phyloP scores from a whole-genome alignment of 345 rosid species.

The Sisymbrium irio region DNA sequence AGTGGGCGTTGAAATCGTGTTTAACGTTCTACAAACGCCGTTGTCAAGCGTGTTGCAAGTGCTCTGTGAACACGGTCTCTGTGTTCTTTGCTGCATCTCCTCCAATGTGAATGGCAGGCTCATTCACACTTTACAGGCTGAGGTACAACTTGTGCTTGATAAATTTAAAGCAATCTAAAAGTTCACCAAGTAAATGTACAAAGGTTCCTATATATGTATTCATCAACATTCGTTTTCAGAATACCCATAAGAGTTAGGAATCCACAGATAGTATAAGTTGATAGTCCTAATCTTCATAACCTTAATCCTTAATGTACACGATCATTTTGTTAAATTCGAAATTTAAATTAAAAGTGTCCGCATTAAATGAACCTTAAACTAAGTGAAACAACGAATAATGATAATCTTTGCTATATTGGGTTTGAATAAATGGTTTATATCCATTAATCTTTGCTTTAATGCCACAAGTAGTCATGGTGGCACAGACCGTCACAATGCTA shows the following conservation, averaged over 20 bases:
- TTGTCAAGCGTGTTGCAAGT: constrained; percentile 34
- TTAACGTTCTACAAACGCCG: constrained; percentile 35
- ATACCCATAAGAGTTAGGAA: neutral
- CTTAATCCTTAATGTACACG: neutral
- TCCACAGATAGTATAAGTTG: neutral
- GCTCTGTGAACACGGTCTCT: constrained; percentile 17
- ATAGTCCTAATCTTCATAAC: neutral
- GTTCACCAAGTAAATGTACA: neutral
- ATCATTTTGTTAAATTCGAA: neutral
- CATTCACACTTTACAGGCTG: constrained; percentile 28
- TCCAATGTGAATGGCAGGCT: constrained; percentile 15
- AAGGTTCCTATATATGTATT: neutral
- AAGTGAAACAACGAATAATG: neutral
- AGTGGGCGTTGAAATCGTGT: constrained; percentile 52
- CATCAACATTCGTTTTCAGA: neutral
- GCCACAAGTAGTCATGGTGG: neutral
- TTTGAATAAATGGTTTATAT: neutral
- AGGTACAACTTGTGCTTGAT: constrained; percentile 22
- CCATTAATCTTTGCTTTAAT: neutral
- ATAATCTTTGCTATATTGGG: too few species aligned
- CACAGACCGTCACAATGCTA: neutral
- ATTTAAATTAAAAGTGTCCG: neutral
- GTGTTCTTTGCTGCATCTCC: constrained; percentile 24
- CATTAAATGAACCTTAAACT: neutral
- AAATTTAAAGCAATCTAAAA: neutral